Evolutionary conservation across 805 yeast genomes (phyloP).

Genomic region (Monosporozyma servazzii): DNA sequence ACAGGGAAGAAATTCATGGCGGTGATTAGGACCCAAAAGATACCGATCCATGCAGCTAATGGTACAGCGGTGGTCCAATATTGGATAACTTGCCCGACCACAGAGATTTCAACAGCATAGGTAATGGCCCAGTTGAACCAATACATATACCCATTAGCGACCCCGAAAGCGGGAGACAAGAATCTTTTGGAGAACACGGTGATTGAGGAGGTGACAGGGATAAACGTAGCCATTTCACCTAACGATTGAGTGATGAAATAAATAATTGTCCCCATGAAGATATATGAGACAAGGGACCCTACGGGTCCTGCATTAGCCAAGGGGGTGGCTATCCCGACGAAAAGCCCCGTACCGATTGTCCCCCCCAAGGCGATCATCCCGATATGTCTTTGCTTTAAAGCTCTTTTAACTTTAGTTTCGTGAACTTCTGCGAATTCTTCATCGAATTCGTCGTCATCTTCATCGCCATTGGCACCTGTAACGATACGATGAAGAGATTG

Average conservation of each 20-base stretch:
- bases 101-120: slow-evolving; percentile 51
- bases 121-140: slow-evolving; percentile 71
- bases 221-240: slow-evolving; percentile 69
- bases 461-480: slow-evolving; percentile 10
- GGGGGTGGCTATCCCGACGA: slow-evolving; percentile 52
- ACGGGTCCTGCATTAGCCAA: slow-evolving; percentile 55
- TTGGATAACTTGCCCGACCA: slow-evolving; percentile 45
- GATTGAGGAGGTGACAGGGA: slow-evolving; percentile 56
- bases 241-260: slow-evolving; percentile 54
- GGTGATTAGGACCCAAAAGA: slow-evolving; percentile 41
- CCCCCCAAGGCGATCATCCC: slow-evolving; percentile 70
- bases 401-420: slow-evolving; percentile 43
- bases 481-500: slow-evolving; percentile 4
- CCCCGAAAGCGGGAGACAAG: slow-evolving; percentile 56
- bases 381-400: slow-evolving; percentile 53
- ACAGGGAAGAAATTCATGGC: slow-evolving; percentile 44
- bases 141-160: slow-evolving; percentile 60
- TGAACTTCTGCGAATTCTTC: slow-evolving; percentile 23
- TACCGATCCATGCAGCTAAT: slow-evolving; percentile 52
- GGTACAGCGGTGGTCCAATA: slow-evolving; percentile 49
- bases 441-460: slow-evolving; percentile 15
- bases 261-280: slow-evolving; percentile 54
- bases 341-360: slow-evolving; percentile 64
- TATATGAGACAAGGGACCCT: slow-evolving; percentile 48
- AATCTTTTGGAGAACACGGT: slow-evolving; percentile 56